Evolutionary conservation across 2,329 filamentous ascomycete species (phyloP), one percentile per base, ranked within the genome.

Genomic region (Penicillium sp.): DNA sequence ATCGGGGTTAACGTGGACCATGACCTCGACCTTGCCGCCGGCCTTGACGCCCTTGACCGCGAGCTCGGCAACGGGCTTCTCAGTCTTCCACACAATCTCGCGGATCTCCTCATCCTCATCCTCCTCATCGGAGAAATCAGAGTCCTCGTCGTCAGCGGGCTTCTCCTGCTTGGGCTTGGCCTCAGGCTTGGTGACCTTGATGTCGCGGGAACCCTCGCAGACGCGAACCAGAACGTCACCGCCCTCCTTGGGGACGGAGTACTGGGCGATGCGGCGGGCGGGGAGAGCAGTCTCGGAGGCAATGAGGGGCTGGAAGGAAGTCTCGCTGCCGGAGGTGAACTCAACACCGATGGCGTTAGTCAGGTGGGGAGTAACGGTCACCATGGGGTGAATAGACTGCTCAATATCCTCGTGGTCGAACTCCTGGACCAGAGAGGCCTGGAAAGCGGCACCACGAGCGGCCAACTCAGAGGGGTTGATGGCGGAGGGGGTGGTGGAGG

Each of bases 361-460:
- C 60, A 96, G 87, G 79, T 99, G 94, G 67, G 92, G 91, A 50
- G 95, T 92, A 15, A 92, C 93, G 31, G 93, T 97, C 61, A 99
- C 92, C 71, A 92, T 90, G 50, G 94, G 88, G 81, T 99, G 93
- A 46, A 92, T 96, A 60, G 90, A 96, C 82, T 97, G 92, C 73
- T 95, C 90, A 66, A 99, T 95, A 72, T 97, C 93, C 63, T 91
- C 87, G 65, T 86, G 83, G 68, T 99, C 94, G 76, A 96, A 99
- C 75, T 96, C 93, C 75, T 92, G 87, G 74, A 99, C 91, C 61
- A 99, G 81, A 57, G 88, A 95, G 35, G 94, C 94, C 79, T 99
- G 94, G 67, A 99, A 91, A 29, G 94, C 93, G 58, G 94, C 94
- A 70, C 94, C 94, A 61, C 94, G 87, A 60, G 90, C 89, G 67